Base-by-base conservation (phyloP, 768 basidiomycete species). In the Boletellus emodensis region DNA sequence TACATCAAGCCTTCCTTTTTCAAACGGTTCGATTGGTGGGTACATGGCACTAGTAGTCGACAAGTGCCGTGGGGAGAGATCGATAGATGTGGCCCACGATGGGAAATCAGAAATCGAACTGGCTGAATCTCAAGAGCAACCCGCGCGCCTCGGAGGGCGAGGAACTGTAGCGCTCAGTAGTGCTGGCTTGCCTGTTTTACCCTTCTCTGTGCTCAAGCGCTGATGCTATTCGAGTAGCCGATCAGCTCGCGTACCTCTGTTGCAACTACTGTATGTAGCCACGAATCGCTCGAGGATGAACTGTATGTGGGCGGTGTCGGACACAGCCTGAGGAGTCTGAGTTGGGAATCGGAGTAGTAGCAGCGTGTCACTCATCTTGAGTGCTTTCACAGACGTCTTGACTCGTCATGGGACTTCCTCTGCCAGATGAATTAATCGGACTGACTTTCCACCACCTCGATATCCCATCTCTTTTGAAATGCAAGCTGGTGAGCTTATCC, bases 1-100 rank as follows among this genome's bases (percentile, higher is more conserved):
- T 2, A 92, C 86, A 59, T 87, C 83, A 44, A 93, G 75, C 33
- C 53, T 77, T 2, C 83, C 87, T 14, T 71, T 75, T 46, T 84
- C 71, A 61, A 79, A 88, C 1, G 89, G 87, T 54, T 83, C 69
- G 51, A 81, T 81, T 3, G 75, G 71, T 5, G 86, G 81, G 70
- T 90, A 90, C 85, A 88, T 85, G 14, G 51, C 8, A 18, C 12
- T 59, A 49, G 20, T 48, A 35, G 34, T 49, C 20, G 46, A 3
- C 18, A 22, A 13, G 7, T 45, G 49, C 8, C 42, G 42, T 52
- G 42, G 22, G 34, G 36, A 38, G 56, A 47, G 44, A 58, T 56
- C 52, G 64, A 65, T 60, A 41, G 61, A 53, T 52, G 28, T 1
- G 12, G 44, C 51, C 46, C 28, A 18, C n/a, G 50, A 51, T 59